A percentile compares a stretch with the other conserved stretches of the same genome.
phyloP scores from a whole-genome alignment of 768 basidiomycete genomes.

The Calocybe cyanea region DNA sequence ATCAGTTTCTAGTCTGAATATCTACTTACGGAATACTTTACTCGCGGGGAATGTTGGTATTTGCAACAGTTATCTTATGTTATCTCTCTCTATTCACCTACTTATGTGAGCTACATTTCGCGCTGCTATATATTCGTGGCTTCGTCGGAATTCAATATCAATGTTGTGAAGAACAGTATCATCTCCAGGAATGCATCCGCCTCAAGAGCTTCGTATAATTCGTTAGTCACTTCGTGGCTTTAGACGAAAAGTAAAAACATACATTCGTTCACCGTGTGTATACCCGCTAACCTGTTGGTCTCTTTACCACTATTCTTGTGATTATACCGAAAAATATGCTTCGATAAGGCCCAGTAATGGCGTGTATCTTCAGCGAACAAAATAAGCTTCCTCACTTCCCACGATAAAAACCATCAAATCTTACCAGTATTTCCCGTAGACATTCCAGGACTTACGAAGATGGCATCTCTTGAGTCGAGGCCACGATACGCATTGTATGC shows the following conservation, averaged over 20 bases:
- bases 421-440: constrained; percentile 58
- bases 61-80: no score
- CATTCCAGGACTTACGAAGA: constrained; percentile 51
- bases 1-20: no score
- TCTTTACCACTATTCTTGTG: constrained; percentile 36
- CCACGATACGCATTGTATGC: constrained; percentile 49
- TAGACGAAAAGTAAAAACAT: constrained; percentile 14
- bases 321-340: constrained; percentile 68
- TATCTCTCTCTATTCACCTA: no score
- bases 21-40: no score
- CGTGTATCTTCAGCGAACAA: constrained; percentile 54
- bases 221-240: not conserved
- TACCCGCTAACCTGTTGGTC: constrained; percentile 29
- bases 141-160: constrained; percentile 71
- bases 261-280: constrained; percentile 79
- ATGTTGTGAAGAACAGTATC: constrained; percentile 59
- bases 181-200: constrained; percentile 56
- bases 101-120: no score
- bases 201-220: constrained; percentile 35
- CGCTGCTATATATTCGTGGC: constrained; percentile 18
- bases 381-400: no score
- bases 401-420: not conserved
- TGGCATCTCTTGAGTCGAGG: constrained; percentile 27
- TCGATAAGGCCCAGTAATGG: constrained; percentile 54
- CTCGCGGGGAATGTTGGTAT: no score